These are phyloP conservation scores for Colletotrichum zoysiae DNA, from an alignment of 2,329 filamentous ascomycete genomes.

Conservation along the genomic window DNA sequence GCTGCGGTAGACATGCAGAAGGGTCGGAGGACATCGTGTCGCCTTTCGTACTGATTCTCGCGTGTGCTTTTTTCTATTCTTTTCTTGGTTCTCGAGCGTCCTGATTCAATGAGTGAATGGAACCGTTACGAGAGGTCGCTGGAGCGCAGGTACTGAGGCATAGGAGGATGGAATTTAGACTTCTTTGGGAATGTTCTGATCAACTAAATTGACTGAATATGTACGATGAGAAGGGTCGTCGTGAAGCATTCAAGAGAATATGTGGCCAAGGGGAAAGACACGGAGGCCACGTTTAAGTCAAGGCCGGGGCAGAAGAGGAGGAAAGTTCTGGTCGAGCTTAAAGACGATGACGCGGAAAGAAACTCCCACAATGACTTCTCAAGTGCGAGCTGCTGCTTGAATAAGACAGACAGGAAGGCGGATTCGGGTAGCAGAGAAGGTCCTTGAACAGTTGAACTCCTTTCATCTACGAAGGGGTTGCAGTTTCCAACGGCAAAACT, in stretches of 20 bases:
- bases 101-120: not conserved
- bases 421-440: not conserved
- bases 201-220: not conserved
- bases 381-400: not conserved
- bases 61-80: not conserved
- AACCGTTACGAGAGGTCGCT: not conserved
- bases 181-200: not conserved
- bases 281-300: not conserved
- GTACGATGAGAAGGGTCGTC: not conserved
- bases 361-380: no score
- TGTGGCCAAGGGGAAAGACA: not conserved
- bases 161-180: not conserved
- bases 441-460: no score
- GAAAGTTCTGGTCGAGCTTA: not conserved
- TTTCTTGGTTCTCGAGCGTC: not conserved
- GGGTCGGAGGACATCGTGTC: not conserved
- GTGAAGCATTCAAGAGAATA: not conserved
- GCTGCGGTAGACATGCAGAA: no score
- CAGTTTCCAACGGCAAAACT: not conserved
- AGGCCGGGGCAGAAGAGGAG: not conserved
- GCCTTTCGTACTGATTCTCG: not conserved
- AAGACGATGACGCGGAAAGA: not conserved
- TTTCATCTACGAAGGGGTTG: not conserved
- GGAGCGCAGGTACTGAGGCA: not conserved
- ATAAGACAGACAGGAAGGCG: not conserved